Conservation (phyloP, 768 basidiomycete genomes). For the Infundibulicybe gibba region DNA sequence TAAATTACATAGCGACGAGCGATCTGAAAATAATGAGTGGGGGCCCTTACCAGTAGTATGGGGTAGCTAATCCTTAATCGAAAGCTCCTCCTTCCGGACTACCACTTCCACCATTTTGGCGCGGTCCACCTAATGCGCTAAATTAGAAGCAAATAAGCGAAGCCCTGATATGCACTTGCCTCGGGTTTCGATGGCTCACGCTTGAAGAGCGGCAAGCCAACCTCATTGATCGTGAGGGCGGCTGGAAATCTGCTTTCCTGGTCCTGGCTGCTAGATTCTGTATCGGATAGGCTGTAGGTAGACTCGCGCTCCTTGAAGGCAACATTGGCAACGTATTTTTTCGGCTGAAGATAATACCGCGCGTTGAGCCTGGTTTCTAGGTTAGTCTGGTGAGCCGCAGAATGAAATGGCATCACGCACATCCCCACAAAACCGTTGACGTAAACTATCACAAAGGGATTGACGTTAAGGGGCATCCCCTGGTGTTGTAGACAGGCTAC, state of each 20-base stretch:
- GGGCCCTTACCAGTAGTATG: too few species aligned
- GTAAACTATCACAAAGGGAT: neutral
- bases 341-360: neutral
- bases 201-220: neutral
- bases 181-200: neutral
- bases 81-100: neutral
- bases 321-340: neutral
- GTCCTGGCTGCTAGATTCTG: too few species aligned
- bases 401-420: neutral
- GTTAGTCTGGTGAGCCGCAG: neutral
- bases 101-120: neutral
- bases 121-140: neutral
- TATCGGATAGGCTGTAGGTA: too few species aligned
- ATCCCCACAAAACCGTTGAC: neutral
- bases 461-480: too few species aligned
- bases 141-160: neutral
- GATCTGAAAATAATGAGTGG: too few species aligned
- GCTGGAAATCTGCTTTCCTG: too few species aligned
- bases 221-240: neutral
- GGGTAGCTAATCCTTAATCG: neutral
- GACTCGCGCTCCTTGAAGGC: too few species aligned
- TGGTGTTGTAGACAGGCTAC: neutral
- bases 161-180: neutral
- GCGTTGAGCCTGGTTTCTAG: neutral
- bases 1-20: too few species aligned